Evolutionary conservation across 2,329 filamentous ascomycete genomes (phyloP).

Genomic region (Zasmidium cellare): DNA sequence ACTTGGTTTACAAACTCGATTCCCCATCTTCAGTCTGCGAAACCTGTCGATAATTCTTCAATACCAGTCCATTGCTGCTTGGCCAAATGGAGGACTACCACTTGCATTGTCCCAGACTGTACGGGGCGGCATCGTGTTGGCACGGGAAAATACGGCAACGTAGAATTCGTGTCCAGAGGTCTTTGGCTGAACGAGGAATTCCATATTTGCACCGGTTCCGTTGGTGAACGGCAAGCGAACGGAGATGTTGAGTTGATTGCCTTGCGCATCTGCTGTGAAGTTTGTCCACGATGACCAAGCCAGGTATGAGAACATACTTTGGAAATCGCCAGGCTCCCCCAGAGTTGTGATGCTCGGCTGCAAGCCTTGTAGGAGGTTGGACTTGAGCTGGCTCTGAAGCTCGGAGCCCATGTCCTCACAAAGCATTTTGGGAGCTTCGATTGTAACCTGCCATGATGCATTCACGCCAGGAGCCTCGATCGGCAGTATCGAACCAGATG

Average conservation of each 20-base stretch:
- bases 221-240: not conserved
- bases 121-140: not conserved
- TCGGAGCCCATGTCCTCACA: not conserved
- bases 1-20: not conserved
- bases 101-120: not conserved
- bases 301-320: not conserved
- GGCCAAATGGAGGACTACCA: not conserved
- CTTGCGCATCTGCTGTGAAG: not conserved
- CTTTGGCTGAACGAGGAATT: not conserved
- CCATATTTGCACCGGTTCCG: not conserved
- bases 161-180: not conserved
- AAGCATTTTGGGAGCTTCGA: not conserved
- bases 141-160: not conserved
- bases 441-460: not conserved
- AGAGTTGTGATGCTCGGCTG: not conserved
- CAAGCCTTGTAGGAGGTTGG: not conserved
- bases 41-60: not conserved
- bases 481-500: not conserved
- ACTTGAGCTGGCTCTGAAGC: not conserved
- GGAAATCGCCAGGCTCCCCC: not conserved
- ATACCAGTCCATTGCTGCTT: slow-evolving; percentile 11
- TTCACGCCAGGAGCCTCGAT: not conserved
- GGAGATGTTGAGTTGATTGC: not conserved
- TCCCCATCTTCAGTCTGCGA: not conserved
- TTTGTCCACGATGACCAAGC: not conserved